phyloP scores from a whole-genome alignment of 225 moss, liverwort and hornwort species.

The Pseudoscleropodium purum region DNA sequence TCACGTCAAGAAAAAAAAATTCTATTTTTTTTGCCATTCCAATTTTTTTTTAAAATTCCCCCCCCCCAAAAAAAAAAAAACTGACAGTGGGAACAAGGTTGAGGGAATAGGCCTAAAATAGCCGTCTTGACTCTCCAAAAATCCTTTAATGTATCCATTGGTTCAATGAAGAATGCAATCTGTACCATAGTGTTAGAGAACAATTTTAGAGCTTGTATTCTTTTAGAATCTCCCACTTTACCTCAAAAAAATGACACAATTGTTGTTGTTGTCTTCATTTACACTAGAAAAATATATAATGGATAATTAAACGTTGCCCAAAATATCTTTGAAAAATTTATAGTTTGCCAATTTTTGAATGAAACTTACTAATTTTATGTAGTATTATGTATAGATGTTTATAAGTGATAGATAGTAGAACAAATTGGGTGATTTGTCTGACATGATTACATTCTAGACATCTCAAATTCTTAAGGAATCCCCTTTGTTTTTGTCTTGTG shows the following conservation, averaged over 20 bases:
- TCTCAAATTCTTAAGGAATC: not conserved
- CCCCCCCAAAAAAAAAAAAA: too few species aligned
- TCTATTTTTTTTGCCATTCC: too few species aligned
- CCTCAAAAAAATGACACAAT: not conserved
- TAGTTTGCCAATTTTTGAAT: not conserved
- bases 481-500: not conserved
- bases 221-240: not conserved
- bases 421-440: not conserved
- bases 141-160: too few species aligned
- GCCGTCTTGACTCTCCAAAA: too few species aligned
- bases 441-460: not conserved
- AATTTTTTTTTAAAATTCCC: too few species aligned
- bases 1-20: too few species aligned
- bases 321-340: not conserved
- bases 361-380: not conserved
- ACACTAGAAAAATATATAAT: not conserved
- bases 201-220: accelerated
- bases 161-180: not conserved
- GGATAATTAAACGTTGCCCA: not conserved
- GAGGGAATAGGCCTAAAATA: too few species aligned
- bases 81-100: too few species aligned
- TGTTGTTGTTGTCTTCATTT: not conserved
- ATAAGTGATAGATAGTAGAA: too few species aligned
- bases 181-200: not conserved
- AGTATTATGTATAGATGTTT: not conserved